Evolutionary conservation across 2,329 filamentous ascomycete species (phyloP).

Genomic region (Ceratocystiopsis brevicomis): DNA sequence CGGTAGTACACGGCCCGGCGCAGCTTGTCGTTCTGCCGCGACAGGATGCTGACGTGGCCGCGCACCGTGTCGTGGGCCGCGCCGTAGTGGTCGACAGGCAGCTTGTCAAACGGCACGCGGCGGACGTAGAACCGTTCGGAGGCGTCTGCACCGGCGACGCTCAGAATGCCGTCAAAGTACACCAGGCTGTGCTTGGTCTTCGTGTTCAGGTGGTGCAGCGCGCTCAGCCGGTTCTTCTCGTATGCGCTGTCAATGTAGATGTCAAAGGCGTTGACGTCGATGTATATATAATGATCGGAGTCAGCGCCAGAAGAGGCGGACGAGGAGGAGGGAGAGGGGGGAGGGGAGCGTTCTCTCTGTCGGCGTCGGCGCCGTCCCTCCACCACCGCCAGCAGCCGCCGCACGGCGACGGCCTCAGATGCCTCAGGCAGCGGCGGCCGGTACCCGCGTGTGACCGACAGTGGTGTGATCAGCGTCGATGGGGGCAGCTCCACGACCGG

Average conservation of each 20-base stretch:
- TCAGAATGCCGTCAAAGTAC: constrained; percentile 43
- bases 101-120: constrained; percentile 32
- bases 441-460: constrained; percentile 10
- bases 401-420: background rate
- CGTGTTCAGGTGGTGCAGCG: constrained; percentile 32
- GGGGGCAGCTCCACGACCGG: constrained; percentile 10
- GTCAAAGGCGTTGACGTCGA: constrained; percentile 37
- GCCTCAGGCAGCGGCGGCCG: background rate
- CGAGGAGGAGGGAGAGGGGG: no score
- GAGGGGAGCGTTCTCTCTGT: no score
- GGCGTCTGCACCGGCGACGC: constrained; percentile 14
- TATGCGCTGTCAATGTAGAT: constrained; percentile 27
- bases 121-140: constrained; percentile 28
- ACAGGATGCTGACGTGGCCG: constrained; percentile 45
- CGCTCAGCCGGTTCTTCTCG: constrained; percentile 30
- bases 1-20: constrained; percentile 39
- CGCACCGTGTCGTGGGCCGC: constrained; percentile 25
- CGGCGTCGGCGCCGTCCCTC: background rate
- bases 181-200: constrained; percentile 19
- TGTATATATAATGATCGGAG: constrained; percentile 23
- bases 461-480: constrained; percentile 13
- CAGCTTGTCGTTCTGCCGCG: constrained; percentile 21
- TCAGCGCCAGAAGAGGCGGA: no score
- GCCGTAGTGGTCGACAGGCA: constrained; percentile 51
- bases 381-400: constrained; percentile 8